Evolutionary conservation across 1,139 yeast genomes (phyloP), one percentile per base, ranked within the genome.

Genomic region (Entelexis paramagnoliae): DNA sequence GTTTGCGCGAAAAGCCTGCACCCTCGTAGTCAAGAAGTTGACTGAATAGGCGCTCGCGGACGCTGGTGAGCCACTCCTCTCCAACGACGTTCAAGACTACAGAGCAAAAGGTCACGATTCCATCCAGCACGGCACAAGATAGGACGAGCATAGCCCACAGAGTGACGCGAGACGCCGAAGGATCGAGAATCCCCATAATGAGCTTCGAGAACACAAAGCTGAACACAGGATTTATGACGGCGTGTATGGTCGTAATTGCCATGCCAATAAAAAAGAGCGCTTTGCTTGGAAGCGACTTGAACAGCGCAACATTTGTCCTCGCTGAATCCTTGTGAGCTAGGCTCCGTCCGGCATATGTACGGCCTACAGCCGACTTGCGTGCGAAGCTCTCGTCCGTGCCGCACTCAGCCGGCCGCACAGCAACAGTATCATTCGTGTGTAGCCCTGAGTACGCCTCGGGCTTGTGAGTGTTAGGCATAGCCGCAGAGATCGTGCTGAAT

Each of bases 171-270:
- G 33, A 8, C 58, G 47, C 4, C 68, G 68, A 28, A 13, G 56
- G 48, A 1, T 67, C 64, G 11, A 70, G 53, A 13, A 68, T 62
- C 1, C 64, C 62, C 29, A 59, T 55, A n/a, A 89, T 68, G 7
- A 89, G 68, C 56, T 79, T 78, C 0, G 97, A 78, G 58, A 89
- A 80, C 40, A 83, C 76, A 62, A 67, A 88, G 0, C 96, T 84
- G 58, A 91, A 87, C 0, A 84, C 66, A 0, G 98, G 97, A 55
- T 79, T 80, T 1, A 77, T 66, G 0, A 74, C 74, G 11, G 95
- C 91, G 55, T 80, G 79, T 0, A 76, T 51, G 0, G 80, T 59
- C 0, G 89, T 72, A 5, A 74, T 59, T 0, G 74, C 0, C 0
- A 84, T 51, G 0, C 96, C 97, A 1, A 75, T 1, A 1, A 64